Percentiles rank a stretch among this genome's conserved stretches.
Evolutionary conservation across 2,329 filamentous ascomycete genomes (phyloP).

Genomic region (Penicillium sp.): DNA sequence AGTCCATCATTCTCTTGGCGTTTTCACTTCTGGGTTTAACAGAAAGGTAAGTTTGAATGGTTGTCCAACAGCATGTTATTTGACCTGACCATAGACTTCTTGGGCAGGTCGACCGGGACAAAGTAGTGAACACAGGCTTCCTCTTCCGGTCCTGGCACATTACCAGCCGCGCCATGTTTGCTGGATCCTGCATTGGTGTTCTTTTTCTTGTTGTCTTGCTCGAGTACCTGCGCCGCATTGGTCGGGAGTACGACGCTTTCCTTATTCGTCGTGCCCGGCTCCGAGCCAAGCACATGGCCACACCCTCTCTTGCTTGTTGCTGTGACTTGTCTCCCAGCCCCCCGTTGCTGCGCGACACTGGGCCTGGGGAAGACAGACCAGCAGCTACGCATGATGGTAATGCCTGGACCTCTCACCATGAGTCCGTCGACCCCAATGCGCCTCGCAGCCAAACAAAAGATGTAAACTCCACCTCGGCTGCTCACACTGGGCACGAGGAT

Average conservation of each 20-base stretch:
- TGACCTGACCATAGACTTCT: too few relatives aligned
- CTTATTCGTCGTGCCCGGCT: constrained; percentile 49
- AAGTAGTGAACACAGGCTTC: constrained; percentile 55
- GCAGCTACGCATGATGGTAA: too few relatives aligned
- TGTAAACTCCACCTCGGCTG: neutral
- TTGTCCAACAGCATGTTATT: too few relatives aligned
- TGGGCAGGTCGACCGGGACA: too few relatives aligned
- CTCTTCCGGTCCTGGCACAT: constrained; percentile 67
- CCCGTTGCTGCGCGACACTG: too few relatives aligned
- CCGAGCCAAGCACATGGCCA: constrained; percentile 10
- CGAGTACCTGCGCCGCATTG: constrained; percentile 66
- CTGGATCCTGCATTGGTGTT: constrained; percentile 74
- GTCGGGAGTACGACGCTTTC: constrained; percentile 70
- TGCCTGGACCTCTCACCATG: neutral
- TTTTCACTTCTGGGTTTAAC: too few relatives aligned
- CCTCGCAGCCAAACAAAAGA: neutral
- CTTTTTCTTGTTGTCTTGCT: constrained; percentile 68
- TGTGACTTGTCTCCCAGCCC: too few relatives aligned
- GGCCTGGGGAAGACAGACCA: too few relatives aligned
- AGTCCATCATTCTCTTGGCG: too few relatives aligned
- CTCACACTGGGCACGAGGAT: too few relatives aligned
- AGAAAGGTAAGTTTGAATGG: too few relatives aligned
- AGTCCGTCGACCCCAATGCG: neutral
- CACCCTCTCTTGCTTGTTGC: too few relatives aligned
- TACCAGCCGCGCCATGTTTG: constrained; percentile 66